Base-by-base conservation (phyloP, 75 land plant species). In the Pinus taeda region DNA sequence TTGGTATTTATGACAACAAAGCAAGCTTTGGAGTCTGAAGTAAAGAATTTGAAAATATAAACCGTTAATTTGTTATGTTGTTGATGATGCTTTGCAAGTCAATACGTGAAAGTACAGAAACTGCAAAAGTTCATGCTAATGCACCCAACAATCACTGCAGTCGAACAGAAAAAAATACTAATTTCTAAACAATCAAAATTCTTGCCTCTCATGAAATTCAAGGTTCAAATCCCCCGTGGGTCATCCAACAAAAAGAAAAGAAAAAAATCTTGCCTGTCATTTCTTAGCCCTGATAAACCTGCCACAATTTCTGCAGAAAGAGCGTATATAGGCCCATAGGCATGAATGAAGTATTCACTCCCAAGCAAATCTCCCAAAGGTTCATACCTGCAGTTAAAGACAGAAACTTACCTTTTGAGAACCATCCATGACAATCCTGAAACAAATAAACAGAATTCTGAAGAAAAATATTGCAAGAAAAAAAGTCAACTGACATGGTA, bases 291-390 rank as follows among this genome's bases (percentile, higher is more conserved):
- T 65, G 84, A 89, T 83, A 95, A 77, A 82, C 88, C 83, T 82
- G 90, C 85, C 70, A 95, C 98, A 29, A 95, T 92, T 80, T 91
- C 92, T 62, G 90, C 83, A 59, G 98, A 95, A 55, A 95, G 91
- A 56, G 92, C 96, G 82, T 95, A 95, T 57, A 95, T 88, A n/a
- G 98, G 96, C 49, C 98, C 98, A 86, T 95, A 93, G 5, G 98
- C 98, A 82, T 95, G 98, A 53, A 91, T 81, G 61, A 95, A 93
- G 72, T 95, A 93, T 78, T 95, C 98, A 14, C 76, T 84, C 62
- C 98, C 98, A 77, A 95, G 89, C 83, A 95, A 79, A 79, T 86
- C 73, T 14, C 84, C 81, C 59, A 84, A 56, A 59, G 96, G 94
- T 77, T 95, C 98, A 82, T 93, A 95, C 98, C 98, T 95, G 87